These are phyloP conservation scores for Saccharum hybrid DNA, from an alignment of 202 grass and related monocot genomes.

Conservation along the genomic window DNA sequence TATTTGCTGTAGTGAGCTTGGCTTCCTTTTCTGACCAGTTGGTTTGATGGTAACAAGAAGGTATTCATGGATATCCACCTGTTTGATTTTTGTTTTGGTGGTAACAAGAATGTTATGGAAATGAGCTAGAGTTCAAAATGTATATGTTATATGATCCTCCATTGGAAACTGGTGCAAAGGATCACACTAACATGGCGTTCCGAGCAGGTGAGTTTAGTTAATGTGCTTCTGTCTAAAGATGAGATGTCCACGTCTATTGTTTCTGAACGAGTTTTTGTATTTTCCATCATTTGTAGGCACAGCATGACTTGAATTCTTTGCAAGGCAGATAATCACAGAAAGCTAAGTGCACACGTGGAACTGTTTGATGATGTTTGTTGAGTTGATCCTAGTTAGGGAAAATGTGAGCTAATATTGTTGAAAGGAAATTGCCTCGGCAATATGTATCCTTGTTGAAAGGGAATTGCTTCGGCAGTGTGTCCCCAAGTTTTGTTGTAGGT, in stretches of 20 bases:
- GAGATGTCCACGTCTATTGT: background rate
- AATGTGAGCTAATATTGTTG: background rate
- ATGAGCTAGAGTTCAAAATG: background rate
- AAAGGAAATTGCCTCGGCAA: background rate
- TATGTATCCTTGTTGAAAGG: no score
- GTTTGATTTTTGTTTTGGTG: slow-evolving; percentile 22
- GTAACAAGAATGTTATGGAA: background rate
- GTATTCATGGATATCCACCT: slow-evolving; percentile 26
- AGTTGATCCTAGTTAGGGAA: background rate
- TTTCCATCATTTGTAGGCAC: slow-evolving; percentile 12
- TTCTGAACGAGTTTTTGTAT: background rate
- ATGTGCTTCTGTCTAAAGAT: background rate
- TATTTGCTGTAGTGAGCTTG: slow-evolving; percentile 64
- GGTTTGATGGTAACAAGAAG: slow-evolving; percentile 49
- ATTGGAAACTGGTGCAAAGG: background rate
- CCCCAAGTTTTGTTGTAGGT: background rate
- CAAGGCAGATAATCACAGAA: background rate
- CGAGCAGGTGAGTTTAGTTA: background rate
- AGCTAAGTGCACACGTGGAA: background rate
- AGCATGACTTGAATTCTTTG: background rate
- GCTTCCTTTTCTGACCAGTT: slow-evolving; percentile 71
- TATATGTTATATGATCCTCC: background rate
- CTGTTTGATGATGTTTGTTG: background rate
- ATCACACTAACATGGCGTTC: background rate
- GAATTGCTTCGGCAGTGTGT: background rate